A percentile compares a stretch with the other conserved stretches of the same genome.
These are phyloP conservation scores for Metarhizium album DNA, from an alignment of 2,329 filamentous ascomycete genomes.

Conservation along the genomic window DNA sequence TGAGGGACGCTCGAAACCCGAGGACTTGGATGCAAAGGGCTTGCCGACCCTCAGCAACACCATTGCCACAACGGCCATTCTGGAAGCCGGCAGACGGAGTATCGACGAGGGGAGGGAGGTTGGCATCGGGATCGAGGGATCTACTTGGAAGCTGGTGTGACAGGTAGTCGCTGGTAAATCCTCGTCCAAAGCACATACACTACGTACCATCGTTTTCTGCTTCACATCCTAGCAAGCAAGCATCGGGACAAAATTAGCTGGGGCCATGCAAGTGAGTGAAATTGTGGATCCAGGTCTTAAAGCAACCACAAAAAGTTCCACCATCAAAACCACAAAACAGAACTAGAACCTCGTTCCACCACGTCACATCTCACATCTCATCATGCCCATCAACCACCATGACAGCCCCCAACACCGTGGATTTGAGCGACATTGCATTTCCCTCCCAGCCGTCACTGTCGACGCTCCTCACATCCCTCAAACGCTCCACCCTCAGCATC, in stretches of 20 bases:
- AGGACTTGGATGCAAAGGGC: slow-evolving; percentile 68
- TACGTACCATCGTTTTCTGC: no score
- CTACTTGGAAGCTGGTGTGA: slow-evolving; percentile 54
- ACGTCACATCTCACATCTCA: no score
- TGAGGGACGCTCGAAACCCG: slow-evolving; percentile 58
- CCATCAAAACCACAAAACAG: neutral
- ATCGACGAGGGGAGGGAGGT: slow-evolving; percentile 75
- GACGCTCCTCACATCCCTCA: slow-evolving; percentile 59
- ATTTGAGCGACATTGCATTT: slow-evolving; percentile 36
- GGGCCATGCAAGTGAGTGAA: no score
- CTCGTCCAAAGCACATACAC: no score
- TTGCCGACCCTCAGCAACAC: slow-evolving; percentile 83
- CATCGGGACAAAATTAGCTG: no score
- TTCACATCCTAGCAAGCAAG: no score
- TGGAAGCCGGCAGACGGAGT: slow-evolving; percentile 76
- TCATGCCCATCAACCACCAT: neutral
- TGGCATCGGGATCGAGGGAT: slow-evolving; percentile 57
- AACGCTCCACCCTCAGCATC: slow-evolving; percentile 65
- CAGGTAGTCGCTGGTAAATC: neutral
- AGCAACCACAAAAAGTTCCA: neutral
- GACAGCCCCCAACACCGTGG: slow-evolving; percentile 6
- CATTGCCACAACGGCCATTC: slow-evolving; percentile 80
- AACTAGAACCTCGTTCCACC: neutral
- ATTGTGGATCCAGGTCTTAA: no score
- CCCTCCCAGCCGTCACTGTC: slow-evolving; percentile 54